Percentiles rank a stretch among this genome's conserved stretches.
These are phyloP conservation scores for Coemansia sp. DNA, from an alignment of 192 early-diverging fungal species.

Conservation along the genomic window DNA sequence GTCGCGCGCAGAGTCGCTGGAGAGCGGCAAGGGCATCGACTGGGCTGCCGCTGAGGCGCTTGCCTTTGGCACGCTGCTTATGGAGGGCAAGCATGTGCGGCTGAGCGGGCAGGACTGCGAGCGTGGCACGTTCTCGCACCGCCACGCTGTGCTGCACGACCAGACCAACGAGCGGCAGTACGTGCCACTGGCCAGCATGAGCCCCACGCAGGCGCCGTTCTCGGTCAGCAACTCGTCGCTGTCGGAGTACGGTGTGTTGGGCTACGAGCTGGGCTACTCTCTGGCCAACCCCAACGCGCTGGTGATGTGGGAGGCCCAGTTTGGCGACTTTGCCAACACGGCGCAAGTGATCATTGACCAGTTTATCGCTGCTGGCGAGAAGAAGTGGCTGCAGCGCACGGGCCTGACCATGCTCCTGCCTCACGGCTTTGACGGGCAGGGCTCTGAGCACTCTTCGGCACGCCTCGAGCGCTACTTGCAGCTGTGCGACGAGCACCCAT, in stretches of 20 bases:
- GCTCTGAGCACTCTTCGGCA: constrained; percentile 96
- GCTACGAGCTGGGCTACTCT: constrained; percentile 97
- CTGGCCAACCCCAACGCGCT: constrained; percentile 92
- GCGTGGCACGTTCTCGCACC: constrained; percentile 98
- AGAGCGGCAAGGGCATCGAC: constrained; percentile 81
- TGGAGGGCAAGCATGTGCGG: constrained; percentile 90
- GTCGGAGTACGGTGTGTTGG: constrained; percentile 92
- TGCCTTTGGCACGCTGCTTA: constrained; percentile 87
- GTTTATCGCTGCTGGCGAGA: constrained; percentile 93
- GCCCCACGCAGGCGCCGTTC: constrained; percentile 82
- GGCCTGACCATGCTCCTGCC: constrained; percentile 92
- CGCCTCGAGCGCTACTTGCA: constrained; percentile 95
- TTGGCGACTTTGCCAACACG: constrained; percentile 97
- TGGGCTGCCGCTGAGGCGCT: constrained; percentile 95
- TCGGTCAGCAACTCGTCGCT: constrained; percentile 94
- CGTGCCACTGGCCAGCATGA: constrained; percentile 83
- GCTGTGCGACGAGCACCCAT: constrained; percentile 93
- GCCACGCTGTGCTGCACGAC: constrained; percentile 95
- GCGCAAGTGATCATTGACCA: constrained; percentile 98
- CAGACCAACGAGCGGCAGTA: constrained; percentile 83
- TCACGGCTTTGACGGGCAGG: constrained; percentile 98
- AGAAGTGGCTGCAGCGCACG: constrained; percentile 97
- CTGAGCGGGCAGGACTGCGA: constrained; percentile 97
- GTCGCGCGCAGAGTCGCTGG: constrained; percentile 76
- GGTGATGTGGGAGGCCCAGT: constrained; percentile 97